phyloP scores from a whole-genome alignment of 768 basidiomycete species.

The Artomyces pyxidatus region DNA sequence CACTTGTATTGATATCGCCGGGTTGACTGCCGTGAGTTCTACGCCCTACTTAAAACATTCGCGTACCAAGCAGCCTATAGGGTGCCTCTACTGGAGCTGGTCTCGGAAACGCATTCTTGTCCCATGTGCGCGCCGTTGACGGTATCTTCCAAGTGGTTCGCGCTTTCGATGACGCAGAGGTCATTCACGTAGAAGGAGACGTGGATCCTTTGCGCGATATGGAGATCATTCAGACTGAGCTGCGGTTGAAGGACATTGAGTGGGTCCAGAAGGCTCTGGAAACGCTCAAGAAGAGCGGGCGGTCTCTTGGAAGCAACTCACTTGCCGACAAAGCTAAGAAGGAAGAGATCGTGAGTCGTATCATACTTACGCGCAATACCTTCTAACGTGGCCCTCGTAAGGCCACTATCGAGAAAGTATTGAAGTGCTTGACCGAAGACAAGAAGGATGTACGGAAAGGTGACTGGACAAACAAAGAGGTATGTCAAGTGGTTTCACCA shows the following conservation, averaged over 20 bases:
- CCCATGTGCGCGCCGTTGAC: conserved; percentile 95
- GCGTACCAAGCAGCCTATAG: conserved; percentile 26
- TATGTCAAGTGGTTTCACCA: conserved; percentile 34
- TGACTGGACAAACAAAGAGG: conserved; percentile 97
- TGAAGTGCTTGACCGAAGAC: conserved; percentile 70
- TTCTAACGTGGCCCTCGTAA: conserved; percentile 20
- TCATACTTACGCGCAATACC: too few relatives aligned
- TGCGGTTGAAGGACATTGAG: conserved; percentile 95
- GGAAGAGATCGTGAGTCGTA: conserved; percentile 76
- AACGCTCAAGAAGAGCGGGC: conserved; percentile 60
- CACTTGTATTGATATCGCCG: conserved; percentile 98
- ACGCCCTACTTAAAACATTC: background rate
- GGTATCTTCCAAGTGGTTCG: conserved; percentile 99
- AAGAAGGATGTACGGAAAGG: conserved; percentile 87
- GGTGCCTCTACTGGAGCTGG: conserved; percentile 98
- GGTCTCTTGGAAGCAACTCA: conserved; percentile 63
- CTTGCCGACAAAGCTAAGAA: conserved; percentile 93
- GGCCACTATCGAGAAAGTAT: conserved; percentile 82
- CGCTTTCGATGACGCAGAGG: conserved; percentile 98
- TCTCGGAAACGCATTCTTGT: conserved; percentile 95
- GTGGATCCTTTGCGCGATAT: conserved; percentile 94
- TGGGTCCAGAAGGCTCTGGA: conserved; percentile 95
- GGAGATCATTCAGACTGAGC: conserved; percentile 93
- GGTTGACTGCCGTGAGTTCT: conserved; percentile 75
- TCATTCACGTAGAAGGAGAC: conserved; percentile 98